phyloP scores from a whole-genome alignment of 169 alveolate species.

The Plasmodium billcollinsi region DNA sequence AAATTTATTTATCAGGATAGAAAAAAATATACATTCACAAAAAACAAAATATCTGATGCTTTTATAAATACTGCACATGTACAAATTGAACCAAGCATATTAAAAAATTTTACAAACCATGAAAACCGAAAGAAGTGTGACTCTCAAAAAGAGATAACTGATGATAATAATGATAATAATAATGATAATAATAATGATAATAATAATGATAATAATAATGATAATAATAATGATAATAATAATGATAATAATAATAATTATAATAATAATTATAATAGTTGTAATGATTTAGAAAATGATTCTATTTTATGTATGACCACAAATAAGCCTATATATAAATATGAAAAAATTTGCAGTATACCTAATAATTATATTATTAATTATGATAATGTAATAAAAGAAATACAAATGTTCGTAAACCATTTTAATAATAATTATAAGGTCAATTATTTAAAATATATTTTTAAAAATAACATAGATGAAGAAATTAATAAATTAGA shows the following conservation, averaged over 20 bases:
- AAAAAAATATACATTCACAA: slow-evolving; percentile 31
- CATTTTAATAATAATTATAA: slow-evolving; percentile 24
- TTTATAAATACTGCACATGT: not conserved
- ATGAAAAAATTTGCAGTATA: slow-evolving; percentile 28
- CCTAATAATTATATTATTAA: slow-evolving; percentile 46
- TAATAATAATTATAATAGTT: not conserved
- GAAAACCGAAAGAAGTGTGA: not conserved
- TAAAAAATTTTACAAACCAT: not conserved
- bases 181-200: not conserved
- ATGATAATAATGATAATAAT: not conserved
- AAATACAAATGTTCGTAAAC: slow-evolving; percentile 39
- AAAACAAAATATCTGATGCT: slow-evolving; percentile 49
- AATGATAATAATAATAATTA: not conserved
- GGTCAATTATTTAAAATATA: slow-evolving; percentile 60
- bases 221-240: not conserved
- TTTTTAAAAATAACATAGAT: slow-evolving; percentile 64
- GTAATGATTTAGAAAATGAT: not conserved
- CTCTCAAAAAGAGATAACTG: not conserved
- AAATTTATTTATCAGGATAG: slow-evolving; percentile 42
- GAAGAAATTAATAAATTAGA: slow-evolving; percentile 35
- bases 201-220: not conserved
- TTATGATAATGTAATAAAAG: slow-evolving; percentile 35
- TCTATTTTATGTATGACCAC: slow-evolving; percentile 43
- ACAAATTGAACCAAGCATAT: not conserved
- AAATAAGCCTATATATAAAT: slow-evolving; percentile 27